Evolutionary conservation across 192 early-diverging fungal species (phyloP).

Genomic region (Entomortierella lignicola): DNA sequence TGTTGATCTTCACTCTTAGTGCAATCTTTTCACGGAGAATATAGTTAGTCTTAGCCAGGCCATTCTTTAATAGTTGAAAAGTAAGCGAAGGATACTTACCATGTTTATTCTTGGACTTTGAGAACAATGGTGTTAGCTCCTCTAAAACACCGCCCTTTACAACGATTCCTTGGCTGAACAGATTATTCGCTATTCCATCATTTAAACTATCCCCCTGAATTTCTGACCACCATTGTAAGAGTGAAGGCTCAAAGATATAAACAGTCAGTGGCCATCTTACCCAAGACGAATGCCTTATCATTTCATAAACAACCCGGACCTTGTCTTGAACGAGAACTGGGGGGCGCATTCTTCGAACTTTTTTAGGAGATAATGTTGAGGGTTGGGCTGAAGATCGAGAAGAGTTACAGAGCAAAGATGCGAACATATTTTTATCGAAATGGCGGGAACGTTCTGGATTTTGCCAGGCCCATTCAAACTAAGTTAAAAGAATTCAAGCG

Average conservation of each 20-base stretch:
- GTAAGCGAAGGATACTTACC: neutral
- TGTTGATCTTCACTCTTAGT: neutral
- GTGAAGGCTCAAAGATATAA: slow-evolving; percentile 20
- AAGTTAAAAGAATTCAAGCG: neutral
- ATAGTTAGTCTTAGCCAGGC: too few relatives aligned
- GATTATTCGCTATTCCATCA: too few relatives aligned
- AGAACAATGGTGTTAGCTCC: slow-evolving; percentile 16
- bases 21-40: neutral
- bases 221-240: slow-evolving; percentile 1
- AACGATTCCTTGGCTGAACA: neutral
- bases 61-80: too few relatives aligned
- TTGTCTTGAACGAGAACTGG: slow-evolving; percentile 20
- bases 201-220: neutral
- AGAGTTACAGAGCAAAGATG: neutral
- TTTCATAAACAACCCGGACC: slow-evolving; percentile 9
- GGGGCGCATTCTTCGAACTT: too few relatives aligned
- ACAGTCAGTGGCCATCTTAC: slow-evolving; percentile 36
- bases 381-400: neutral
- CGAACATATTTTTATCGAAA: slow-evolving; percentile 1
- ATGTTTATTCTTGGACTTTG: neutral
- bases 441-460: slow-evolving; percentile 47
- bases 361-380: neutral
- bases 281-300: slow-evolving; percentile 31
- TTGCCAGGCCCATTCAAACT: slow-evolving; percentile 54
- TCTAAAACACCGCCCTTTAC: slow-evolving; percentile 14